phyloP scores from a whole-genome alignment of 768 basidiomycete genomes.

The Lenzites betulinus region DNA sequence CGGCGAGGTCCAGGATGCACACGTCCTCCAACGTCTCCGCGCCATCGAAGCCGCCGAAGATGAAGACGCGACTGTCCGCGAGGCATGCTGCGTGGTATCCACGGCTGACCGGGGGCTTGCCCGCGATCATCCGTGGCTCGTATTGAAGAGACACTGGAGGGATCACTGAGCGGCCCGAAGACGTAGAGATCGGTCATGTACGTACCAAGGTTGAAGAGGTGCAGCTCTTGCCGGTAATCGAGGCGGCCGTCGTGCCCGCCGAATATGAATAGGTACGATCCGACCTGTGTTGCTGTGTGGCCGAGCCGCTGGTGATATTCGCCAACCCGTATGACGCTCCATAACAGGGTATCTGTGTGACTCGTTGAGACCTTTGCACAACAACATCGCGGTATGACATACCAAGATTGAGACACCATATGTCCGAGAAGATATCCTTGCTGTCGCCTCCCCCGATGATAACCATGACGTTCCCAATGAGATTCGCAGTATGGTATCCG shows the following conservation, averaged over 20 bases:
- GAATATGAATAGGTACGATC: slow-evolving; percentile 86
- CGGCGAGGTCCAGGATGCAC: slow-evolving; percentile 81
- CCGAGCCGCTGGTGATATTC: slow-evolving; percentile 64
- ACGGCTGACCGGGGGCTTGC: slow-evolving; percentile 68
- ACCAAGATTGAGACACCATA: slow-evolving; percentile 89
- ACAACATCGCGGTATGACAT: slow-evolving; percentile 30
- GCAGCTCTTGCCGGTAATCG: slow-evolving; percentile 70
- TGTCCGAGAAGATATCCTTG: slow-evolving; percentile 81
- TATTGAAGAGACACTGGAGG: slow-evolving; percentile 77
- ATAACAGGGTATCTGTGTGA: slow-evolving; percentile 34
- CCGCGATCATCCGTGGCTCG: slow-evolving; percentile 69
- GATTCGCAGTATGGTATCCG: slow-evolving; percentile 91
- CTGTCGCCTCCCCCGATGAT: slow-evolving; percentile 93
- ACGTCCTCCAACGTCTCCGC: slow-evolving; percentile 84
- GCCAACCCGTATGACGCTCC: slow-evolving; percentile 45
- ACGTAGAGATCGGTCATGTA: slow-evolving; percentile 27
- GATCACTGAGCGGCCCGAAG: neutral
- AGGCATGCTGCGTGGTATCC: slow-evolving; percentile 86
- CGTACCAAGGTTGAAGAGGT: slow-evolving; percentile 88
- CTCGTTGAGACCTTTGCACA: slow-evolving; percentile 33
- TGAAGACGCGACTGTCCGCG: slow-evolving; percentile 81
- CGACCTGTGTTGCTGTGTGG: slow-evolving; percentile 88
- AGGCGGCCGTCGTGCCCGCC: slow-evolving; percentile 82
- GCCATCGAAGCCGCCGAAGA: slow-evolving; percentile 91
- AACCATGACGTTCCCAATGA: slow-evolving; percentile 84